Evolutionary conservation across 257 asterid species (phyloP), one percentile per base, ranked within the genome.

Genomic region (Leonotis leonurus): DNA sequence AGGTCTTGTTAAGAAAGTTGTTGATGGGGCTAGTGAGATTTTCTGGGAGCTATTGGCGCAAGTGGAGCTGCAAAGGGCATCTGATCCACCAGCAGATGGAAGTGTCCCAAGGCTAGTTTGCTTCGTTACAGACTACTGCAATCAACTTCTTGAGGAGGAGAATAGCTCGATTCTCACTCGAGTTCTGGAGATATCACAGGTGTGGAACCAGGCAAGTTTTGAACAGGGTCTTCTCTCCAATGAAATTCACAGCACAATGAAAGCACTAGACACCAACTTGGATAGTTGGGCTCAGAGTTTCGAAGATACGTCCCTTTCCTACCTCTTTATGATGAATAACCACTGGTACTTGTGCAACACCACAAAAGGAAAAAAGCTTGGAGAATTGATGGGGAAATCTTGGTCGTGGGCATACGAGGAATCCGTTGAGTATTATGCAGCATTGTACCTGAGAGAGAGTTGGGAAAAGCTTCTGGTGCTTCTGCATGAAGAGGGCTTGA

Each of bases 41-140:
- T 92, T 92, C 60, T 75, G 78, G 74, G 85, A 86, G 60, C 87
- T 92, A 35, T 49, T 75, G 5, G 67, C 65, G 60, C 99, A 92
- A 55, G 95, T 92, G 48, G 96, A 84, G 60, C 56, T 81, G 69
- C 93, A 86, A 57, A 79, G 89, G 71, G 68, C 56, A 29, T 52
- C 52, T 0, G 43, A 41, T 62, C 95, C 99, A 41, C 94, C 97
- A 3, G 45, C 44, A 0, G 84, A 92, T 57, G 94, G 95, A 29
- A 73, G 80, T 26, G 68, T 85, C 29, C 93, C 95, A 1, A 74
- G 81, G 74, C 77, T 83, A 2, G 89, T 86, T 6, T 45, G 45
- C 56, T 92, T 86, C 46, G 87, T 86, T 67, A 65, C 83, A 0
- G 85, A 83, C 14, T 92, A 78, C 70, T 89, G 95, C 50, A 83